Evolutionary conservation across 164 flowering plant species (phyloP).

Genomic region (Pachysandra terminalis): DNA sequence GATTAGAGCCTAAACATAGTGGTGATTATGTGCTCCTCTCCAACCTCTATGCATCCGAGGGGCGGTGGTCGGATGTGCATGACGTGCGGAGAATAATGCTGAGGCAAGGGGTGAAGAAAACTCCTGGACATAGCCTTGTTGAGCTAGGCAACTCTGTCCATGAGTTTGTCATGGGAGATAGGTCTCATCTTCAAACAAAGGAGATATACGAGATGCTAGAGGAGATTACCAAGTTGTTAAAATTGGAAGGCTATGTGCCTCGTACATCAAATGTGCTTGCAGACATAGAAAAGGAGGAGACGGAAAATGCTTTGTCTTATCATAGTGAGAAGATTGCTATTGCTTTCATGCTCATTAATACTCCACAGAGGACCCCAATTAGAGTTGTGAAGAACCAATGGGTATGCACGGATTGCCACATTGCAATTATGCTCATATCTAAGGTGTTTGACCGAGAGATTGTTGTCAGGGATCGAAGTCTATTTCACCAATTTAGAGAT

Average conservation of each 20-base stretch:
- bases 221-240: conserved; percentile 26
- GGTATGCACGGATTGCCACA: conserved; percentile 34
- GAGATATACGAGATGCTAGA: conserved; percentile 31
- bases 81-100: conserved; percentile 25
- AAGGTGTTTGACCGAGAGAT: conserved; percentile 28
- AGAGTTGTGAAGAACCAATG: conserved; percentile 33
- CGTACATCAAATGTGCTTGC: conserved; percentile 27
- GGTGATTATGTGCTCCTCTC: conserved; percentile 36
- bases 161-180: conserved; percentile 36
- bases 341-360: conserved; percentile 28
- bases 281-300: conserved; percentile 37
- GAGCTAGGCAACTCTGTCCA: conserved; percentile 29
- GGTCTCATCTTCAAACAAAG: conserved; percentile 24
- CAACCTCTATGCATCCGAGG: conserved; percentile 27
- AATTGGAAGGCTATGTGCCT: conserved; percentile 29
- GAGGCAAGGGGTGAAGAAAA: conserved; percentile 29
- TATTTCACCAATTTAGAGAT: conserved; percentile 35
- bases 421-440: conserved; percentile 29
- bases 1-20: conserved; percentile 28
- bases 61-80: conserved; percentile 28
- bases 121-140: conserved; percentile 33
- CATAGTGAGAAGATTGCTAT: conserved; percentile 41
- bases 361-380: conserved; percentile 21
- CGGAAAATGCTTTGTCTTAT: conserved; percentile 29
- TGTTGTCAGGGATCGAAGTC: conserved; percentile 31